phyloP scores from a whole-genome alignment of 148 eudicot species.

The Amaranthus palmeri region DNA sequence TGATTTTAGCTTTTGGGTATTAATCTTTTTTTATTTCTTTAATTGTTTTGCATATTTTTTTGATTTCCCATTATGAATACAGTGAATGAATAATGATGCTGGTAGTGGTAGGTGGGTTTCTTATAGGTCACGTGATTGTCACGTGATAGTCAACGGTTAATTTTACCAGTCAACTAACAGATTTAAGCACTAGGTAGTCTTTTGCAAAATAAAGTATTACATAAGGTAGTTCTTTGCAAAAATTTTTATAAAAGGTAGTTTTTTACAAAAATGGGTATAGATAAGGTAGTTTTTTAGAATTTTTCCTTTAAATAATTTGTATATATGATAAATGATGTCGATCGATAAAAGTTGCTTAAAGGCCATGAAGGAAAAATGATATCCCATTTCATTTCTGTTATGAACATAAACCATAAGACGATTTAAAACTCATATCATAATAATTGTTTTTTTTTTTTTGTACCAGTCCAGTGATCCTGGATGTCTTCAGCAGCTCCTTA shows the following conservation, averaged over 20 bases:
- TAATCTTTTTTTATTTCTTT: background rate
- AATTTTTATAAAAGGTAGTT: no score
- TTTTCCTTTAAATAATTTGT: conserved; percentile 1
- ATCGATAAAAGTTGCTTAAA: background rate
- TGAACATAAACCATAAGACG: background rate
- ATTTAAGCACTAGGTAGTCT: no score
- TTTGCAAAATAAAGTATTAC: no score
- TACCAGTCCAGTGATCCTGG: conserved; percentile 89
- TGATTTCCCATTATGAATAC: conserved; percentile 7
- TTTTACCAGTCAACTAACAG: no score
- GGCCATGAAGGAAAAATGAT: background rate
- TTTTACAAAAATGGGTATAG: no score
- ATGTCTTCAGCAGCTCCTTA: conserved; percentile 53
- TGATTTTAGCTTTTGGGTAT: conserved; percentile 19
- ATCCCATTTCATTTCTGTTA: background rate
- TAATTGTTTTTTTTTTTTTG: conserved; percentile 3
- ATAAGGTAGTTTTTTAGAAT: no score
- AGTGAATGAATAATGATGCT: no score
- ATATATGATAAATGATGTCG: background rate
- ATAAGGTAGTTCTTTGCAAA: no score
- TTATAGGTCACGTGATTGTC: no score
- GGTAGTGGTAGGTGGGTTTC: no score
- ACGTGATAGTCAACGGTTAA: no score
- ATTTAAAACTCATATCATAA: background rate
- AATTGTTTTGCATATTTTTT: background rate